Evolutionary conservation across 352 stramenopile species (phyloP), one percentile per base, ranked within the genome.

Genomic region (Halophytophthora batemanensis): DNA sequence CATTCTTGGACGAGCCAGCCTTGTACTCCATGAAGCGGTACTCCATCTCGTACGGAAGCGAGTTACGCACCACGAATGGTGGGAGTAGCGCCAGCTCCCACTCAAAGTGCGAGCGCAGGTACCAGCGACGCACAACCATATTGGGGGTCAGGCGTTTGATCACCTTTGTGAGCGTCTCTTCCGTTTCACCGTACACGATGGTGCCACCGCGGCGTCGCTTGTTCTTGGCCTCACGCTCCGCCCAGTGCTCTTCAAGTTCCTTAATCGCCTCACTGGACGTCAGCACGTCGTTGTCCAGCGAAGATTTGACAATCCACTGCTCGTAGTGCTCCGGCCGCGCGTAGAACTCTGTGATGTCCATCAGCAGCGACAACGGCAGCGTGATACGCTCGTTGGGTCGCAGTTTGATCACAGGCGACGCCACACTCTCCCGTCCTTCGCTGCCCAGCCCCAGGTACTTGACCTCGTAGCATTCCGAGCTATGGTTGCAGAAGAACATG

Each of bases 21-120:
- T 86, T 85, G 68, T 95, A 95, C 50, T 95, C 84, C 2, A 92
- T 63, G 52, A 93, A 92, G 1, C 81, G 76, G 56, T 90, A 95
- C 42, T 95, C 82, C 41, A 95, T 65, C 42, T 80, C 71, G 57
- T 95, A 95, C 23, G 84, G 84, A 25, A 95, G 55, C 34, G 84
- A 88, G 54, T 95, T 95, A n/a, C 82, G 84, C 17, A 95, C 69
- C 12, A 93, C 78, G 47, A 95, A 90, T n/a, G 78, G 66, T 48
- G 84, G 77, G 11, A 92, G 31, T 12, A 95, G 51, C 5, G 77
- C 79, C 4, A 93, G 53, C 56, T 95, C 84, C 76, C 76, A 95
- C 48, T 93, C 80, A 31, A 93, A 82, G 50, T 89, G 70, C 4
- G 77, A 78, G n/a, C 69, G 77, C 15, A 90, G 44, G 50, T 86